Conservation (phyloP, 148 eudicot species). For the Arctostaphylos glauca region DNA sequence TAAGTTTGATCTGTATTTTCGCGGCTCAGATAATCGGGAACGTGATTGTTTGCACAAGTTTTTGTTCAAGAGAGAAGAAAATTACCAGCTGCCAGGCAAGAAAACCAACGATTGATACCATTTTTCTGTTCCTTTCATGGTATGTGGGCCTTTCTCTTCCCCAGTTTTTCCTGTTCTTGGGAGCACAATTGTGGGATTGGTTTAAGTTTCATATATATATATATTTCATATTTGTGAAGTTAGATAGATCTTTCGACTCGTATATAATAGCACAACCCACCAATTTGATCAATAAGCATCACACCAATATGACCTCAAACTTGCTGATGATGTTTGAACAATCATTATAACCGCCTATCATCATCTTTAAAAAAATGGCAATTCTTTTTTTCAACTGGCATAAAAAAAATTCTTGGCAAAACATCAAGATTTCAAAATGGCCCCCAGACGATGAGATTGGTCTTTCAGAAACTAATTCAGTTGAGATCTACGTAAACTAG, state of each 20-base stretch:
- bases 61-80: constrained; percentile 17
- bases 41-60: constrained; percentile 28
- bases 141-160: constrained; percentile 23
- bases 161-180: background rate
- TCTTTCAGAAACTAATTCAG: too few species aligned
- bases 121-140: constrained; percentile 52
- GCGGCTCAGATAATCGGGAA: constrained; percentile 54
- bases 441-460: too few species aligned
- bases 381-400: too few species aligned
- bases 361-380: too few species aligned
- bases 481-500: too few species aligned
- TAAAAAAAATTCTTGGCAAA: too few species aligned
- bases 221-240: background rate
- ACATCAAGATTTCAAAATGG: too few species aligned
- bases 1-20: constrained; percentile 41
- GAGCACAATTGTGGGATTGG: too few species aligned
- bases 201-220: background rate
- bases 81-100: constrained; percentile 16
- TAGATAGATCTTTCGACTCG: background rate
- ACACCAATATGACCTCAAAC: background rate
- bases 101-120: constrained; percentile 18
- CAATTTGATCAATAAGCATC: background rate
- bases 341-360: background rate
- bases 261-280: background rate
- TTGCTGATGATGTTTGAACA: background rate